Conservation (phyloP, 2,329 filamentous ascomycete genomes). For the Fusarium globosum region DNA sequence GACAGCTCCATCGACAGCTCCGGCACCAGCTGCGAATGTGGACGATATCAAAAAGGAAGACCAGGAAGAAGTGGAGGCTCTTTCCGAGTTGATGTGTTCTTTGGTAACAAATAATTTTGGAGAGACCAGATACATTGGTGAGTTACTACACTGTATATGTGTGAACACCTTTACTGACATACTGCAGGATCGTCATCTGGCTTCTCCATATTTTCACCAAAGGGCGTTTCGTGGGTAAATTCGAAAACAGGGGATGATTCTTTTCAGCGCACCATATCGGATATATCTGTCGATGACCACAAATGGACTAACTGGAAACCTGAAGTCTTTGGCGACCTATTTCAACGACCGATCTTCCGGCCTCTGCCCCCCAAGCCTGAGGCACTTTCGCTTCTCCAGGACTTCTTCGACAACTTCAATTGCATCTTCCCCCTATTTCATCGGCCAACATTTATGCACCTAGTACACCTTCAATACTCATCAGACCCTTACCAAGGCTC, state of each 20-base stretch:
- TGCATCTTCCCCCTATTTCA: conserved; percentile 98
- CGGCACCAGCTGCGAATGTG: conserved; percentile 12
- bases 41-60: conserved; percentile 44
- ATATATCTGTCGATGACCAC: conserved; percentile 90
- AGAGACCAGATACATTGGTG: conserved; percentile 96
- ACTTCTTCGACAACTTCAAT: conserved; percentile 99
- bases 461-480: conserved; percentile 94
- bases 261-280: conserved; percentile 94
- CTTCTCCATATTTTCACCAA: conserved; percentile 98
- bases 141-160: conserved; percentile 33
- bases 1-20: conserved; percentile 10
- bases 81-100: conserved; percentile 99
- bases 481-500: conserved; percentile 92
- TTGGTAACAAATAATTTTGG: conserved; percentile 94
- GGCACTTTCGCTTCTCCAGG: conserved; percentile 85
- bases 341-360: conserved; percentile 85
- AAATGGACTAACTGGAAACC: conserved; percentile 99
- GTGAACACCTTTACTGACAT: conserved; percentile 15
- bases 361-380: conserved; percentile 87
- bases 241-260: conserved; percentile 96
- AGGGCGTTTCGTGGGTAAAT: conserved; percentile 98
- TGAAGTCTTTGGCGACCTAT: conserved; percentile 95
- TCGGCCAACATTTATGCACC: conserved; percentile 97
- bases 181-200: conserved; percentile 91
- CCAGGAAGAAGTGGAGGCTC: conserved; percentile 78